phyloP scores from a whole-genome alignment of 768 basidiomycete genomes.

The Boletus tylopilopsis region DNA sequence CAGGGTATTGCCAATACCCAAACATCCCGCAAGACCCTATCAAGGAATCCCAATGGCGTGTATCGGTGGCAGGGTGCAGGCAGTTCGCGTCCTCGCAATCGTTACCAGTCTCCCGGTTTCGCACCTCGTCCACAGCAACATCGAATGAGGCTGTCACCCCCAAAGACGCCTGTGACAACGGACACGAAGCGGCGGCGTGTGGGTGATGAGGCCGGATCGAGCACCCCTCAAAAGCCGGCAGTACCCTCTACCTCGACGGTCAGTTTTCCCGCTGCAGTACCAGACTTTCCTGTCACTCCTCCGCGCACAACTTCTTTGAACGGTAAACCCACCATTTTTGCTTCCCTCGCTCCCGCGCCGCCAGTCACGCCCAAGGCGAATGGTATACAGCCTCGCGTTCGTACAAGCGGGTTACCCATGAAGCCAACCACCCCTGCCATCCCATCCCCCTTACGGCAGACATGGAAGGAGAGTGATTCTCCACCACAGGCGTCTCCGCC shows the following conservation, averaged over 20 bases:
- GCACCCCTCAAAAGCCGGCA: conserved; percentile 32
- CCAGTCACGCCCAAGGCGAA: conserved; percentile 28
- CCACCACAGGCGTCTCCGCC: conserved; percentile 32
- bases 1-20: conserved; percentile 17
- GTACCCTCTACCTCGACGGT: conserved; percentile 26
- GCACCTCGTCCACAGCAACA: conserved; percentile 48
- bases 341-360: conserved; percentile 22
- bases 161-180: conserved; percentile 34
- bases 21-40: conserved; percentile 50
- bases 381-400: conserved; percentile 33
- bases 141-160: conserved; percentile 41
- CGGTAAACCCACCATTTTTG: conserved; percentile 20
- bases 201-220: conserved; percentile 40
- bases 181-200: conserved; percentile 65
- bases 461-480: conserved; percentile 54
- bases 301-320: conserved; percentile 26
- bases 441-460: conserved; percentile 73
- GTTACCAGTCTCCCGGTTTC: conserved; percentile 72
- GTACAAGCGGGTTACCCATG: conserved; percentile 34
- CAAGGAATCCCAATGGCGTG: conserved; percentile 70
- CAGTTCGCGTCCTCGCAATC: conserved; percentile 64
- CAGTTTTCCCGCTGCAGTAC: conserved; percentile 20
- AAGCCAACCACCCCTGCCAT: conserved; percentile 61
- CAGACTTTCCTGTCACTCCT: conserved; percentile 34
- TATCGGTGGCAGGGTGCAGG: conserved; percentile 77